A percentile compares a stretch with the other conserved stretches of the same genome.
phyloP scores from a whole-genome alignment of 176 grass and related monocot genomes.

The Zizania latifolia region DNA sequence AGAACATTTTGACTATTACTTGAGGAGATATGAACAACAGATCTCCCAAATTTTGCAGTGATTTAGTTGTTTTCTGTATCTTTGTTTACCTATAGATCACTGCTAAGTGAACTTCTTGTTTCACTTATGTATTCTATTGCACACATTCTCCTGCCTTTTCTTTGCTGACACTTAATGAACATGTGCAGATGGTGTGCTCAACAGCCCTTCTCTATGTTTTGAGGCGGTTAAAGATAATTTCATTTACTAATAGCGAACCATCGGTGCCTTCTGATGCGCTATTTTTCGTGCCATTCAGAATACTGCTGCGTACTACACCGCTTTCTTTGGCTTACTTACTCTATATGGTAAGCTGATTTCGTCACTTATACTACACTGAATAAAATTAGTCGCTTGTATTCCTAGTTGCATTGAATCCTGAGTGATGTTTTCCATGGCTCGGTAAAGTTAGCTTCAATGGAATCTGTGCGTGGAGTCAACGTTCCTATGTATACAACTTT shows the following conservation, averaged over 20 bases:
- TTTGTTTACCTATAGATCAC: neutral
- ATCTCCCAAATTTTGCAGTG: neutral
- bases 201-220: slow-evolving; percentile 81
- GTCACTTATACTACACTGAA: neutral
- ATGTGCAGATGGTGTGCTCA: slow-evolving; percentile 81
- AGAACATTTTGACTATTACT: too few species aligned
- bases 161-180: slow-evolving; percentile 23
- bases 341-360: slow-evolving; percentile 74
- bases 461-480: slow-evolving; percentile 96
- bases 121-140: neutral
- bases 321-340: slow-evolving; percentile 96
- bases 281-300: slow-evolving; percentile 68
- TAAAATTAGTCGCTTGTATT: neutral
- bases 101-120: neutral
- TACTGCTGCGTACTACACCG: slow-evolving; percentile 73
- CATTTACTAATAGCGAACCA: slow-evolving; percentile 64
- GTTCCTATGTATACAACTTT: slow-evolving; percentile 99
- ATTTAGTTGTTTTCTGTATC: neutral
- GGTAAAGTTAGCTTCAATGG: slow-evolving; percentile 93
- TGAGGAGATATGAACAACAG: too few species aligned
- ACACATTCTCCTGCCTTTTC: neutral
- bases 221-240: slow-evolving; percentile 80
- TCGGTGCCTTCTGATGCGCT: slow-evolving; percentile 52
- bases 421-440: slow-evolving; percentile 19
- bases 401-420: slow-evolving; percentile 24